phyloP scores from a whole-genome alignment of 495 filamentous ascomycete genomes.

The Massariosphaeria phaeospora region DNA sequence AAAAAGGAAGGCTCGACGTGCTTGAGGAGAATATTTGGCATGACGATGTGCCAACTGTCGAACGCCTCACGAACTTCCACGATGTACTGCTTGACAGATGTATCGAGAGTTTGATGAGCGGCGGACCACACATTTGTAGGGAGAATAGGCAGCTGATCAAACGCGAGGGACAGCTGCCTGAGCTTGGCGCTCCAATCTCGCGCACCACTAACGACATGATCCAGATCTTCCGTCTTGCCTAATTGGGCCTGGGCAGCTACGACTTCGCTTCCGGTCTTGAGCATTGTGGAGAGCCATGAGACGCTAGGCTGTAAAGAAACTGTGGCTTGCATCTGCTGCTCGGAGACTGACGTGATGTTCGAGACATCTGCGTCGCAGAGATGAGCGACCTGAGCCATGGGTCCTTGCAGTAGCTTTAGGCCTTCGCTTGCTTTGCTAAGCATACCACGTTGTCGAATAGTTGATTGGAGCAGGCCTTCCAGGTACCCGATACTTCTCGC shows the following conservation, averaged over 20 bases:
- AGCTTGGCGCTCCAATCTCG: slow-evolving; percentile 10
- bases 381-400: background rate
- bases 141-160: slow-evolving; percentile 11
- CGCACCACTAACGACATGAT: slow-evolving; percentile 18
- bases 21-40: slow-evolving; percentile 12
- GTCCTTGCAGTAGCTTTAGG: slow-evolving; percentile 3
- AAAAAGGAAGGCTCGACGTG: slow-evolving; percentile 29
- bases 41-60: slow-evolving; percentile 15
- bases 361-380: background rate
- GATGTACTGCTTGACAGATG: background rate
- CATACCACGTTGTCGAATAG: slow-evolving; percentile 58
- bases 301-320: background rate
- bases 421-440: slow-evolving; percentile 4
- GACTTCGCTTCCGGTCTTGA: slow-evolving; percentile 22
- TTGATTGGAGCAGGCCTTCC: slow-evolving; percentile 69
- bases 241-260: slow-evolving; percentile 33
- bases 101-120: slow-evolving; percentile 2
- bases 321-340: background rate
- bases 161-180: background rate
- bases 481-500: slow-evolving; percentile 71
- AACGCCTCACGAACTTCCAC: slow-evolving; percentile 15
- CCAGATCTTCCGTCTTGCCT: slow-evolving; percentile 27
- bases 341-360: background rate
- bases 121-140: slow-evolving; percentile 25
- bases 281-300: slow-evolving; percentile 26